Conservation (phyloP, 2,329 filamentous ascomycete species). For the Massarina eburnea region DNA sequence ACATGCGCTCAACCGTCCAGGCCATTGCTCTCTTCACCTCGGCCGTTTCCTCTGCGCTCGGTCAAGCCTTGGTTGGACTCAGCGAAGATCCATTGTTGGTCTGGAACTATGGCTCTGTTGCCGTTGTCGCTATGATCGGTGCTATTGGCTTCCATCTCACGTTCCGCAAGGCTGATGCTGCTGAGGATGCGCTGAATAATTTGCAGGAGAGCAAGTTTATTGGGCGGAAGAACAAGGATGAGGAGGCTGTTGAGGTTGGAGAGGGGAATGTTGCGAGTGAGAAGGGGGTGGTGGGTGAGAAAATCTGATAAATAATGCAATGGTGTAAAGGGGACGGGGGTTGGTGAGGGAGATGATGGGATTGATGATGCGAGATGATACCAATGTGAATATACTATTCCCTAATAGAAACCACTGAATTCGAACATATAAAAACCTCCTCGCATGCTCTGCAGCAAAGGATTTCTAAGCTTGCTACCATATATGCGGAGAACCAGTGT, state of each 20-base stretch:
- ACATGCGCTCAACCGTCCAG: slow-evolving; percentile 54
- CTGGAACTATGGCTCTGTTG: slow-evolving; percentile 34
- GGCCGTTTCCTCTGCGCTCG: slow-evolving; percentile 34
- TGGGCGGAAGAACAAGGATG: slow-evolving; percentile 2
- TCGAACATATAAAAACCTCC: no score
- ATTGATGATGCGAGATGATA: no score
- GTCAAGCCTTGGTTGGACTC: slow-evolving; percentile 33
- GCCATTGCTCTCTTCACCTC: slow-evolving; percentile 40
- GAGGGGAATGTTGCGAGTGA: slow-evolving; percentile 12
- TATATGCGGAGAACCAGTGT: no score
- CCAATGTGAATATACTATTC: no score
- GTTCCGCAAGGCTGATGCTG: slow-evolving; percentile 19
- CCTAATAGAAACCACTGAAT: no score
- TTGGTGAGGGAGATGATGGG: no score
- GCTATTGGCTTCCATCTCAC: slow-evolving; percentile 21
- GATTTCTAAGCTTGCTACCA: no score
- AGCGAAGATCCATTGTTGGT: slow-evolving; percentile 36
- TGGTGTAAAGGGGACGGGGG: no score
- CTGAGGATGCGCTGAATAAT: slow-evolving; percentile 26
- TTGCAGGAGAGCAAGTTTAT: slow-evolving; percentile 12
- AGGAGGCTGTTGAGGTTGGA: neutral
- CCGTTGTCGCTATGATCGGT: slow-evolving; percentile 24
- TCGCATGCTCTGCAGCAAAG: no score
- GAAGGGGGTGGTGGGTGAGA: no score
- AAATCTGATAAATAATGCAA: no score